Evolutionary conservation across 176 grass and related monocot species (phyloP).

Genomic region (Eleusine indica): DNA sequence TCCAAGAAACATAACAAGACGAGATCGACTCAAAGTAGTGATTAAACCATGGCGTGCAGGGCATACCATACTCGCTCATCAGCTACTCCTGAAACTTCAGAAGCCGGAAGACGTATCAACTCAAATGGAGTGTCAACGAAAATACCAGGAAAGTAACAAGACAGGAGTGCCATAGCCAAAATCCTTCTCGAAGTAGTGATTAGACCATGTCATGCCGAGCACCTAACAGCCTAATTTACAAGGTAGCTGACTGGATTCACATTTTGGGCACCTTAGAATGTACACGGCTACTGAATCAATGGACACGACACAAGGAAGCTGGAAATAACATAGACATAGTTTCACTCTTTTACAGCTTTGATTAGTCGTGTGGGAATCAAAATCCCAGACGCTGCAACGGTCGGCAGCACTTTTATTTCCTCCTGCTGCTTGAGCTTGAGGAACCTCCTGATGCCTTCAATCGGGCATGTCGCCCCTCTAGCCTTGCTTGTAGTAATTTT

Average conservation of each 20-base stretch:
- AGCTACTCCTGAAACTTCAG: neutral
- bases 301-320: neutral
- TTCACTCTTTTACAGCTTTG: neutral
- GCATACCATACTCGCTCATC: neutral
- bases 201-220: neutral
- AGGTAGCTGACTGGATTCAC: slow-evolving; percentile 12
- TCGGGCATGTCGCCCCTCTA: slow-evolving; percentile 71
- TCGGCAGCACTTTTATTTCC: slow-evolving; percentile 13
- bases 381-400: neutral
- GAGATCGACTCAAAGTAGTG: no score
- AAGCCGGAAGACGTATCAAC: neutral
- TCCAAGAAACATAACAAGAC: no score
- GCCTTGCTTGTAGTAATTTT: slow-evolving; percentile 82
- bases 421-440: neutral
- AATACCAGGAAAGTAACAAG: slow-evolving; percentile 11
- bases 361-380: neutral
- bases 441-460: slow-evolving; percentile 51
- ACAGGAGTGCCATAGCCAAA: slow-evolving; percentile 28
- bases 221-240: slow-evolving; percentile 42
- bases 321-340: neutral
- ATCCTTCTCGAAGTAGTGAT: slow-evolving; percentile 28
- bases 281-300: slow-evolving; percentile 29
- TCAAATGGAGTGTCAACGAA: neutral
- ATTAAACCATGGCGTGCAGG: no score
- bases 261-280: slow-evolving; percentile 7